phyloP scores from a whole-genome alignment of 1,139 yeast species.

The Pneumocystis canis region DNA sequence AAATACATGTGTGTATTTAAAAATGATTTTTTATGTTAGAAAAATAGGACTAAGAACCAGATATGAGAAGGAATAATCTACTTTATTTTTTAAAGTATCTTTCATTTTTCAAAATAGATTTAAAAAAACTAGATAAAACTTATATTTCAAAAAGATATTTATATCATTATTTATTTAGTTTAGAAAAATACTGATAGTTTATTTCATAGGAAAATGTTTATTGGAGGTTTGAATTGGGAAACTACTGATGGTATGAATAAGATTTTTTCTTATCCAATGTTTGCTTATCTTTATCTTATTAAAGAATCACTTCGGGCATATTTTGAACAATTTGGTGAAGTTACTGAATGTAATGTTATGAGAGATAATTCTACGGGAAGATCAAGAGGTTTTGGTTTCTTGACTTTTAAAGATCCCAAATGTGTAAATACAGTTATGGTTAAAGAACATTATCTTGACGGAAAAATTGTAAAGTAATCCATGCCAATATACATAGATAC shows the following conservation, averaged over 20 bases:
- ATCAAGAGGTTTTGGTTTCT: constrained; percentile 92
- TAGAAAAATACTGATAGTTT: constrained; percentile 29
- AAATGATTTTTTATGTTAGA: background rate
- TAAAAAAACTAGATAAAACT: background rate
- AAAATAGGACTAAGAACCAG: background rate
- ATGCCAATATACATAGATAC: background rate
- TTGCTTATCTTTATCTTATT: background rate
- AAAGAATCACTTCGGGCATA: constrained; percentile 44
- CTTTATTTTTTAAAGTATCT: background rate
- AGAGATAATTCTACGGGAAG: constrained; percentile 80
- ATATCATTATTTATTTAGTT: constrained; percentile 21
- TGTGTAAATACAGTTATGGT: constrained; percentile 81
- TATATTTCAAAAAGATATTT: background rate
- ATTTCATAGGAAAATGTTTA: constrained; percentile 74
- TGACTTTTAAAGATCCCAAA: constrained; percentile 68
- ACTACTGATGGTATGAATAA: constrained; percentile 55
- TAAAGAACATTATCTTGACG: constrained; percentile 82
- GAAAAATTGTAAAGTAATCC: constrained; percentile 42
- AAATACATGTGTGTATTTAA: background rate
- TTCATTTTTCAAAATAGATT: background rate
- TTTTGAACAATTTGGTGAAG: constrained; percentile 82
- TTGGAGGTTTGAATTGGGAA: constrained; percentile 98
- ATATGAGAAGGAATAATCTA: background rate
- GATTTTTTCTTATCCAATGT: constrained; percentile 16
- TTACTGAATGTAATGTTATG: constrained; percentile 84